These are phyloP conservation scores for Kwoniella bestiolae DNA, from an alignment of 768 basidiomycete species.

Conservation along the genomic window DNA sequence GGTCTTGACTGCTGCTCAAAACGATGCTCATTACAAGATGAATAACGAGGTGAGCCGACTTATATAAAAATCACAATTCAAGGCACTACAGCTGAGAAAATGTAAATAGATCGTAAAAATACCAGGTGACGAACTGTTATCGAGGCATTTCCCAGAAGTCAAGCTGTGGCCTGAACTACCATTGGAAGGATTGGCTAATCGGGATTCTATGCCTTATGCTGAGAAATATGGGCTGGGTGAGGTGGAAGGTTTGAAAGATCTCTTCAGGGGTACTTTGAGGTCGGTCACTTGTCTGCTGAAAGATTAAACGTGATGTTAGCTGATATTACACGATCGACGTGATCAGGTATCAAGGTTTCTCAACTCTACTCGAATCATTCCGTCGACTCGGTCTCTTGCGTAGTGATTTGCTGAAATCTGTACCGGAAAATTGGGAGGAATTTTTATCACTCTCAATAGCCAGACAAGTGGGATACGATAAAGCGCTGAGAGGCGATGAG, in stretches of 20 bases:
- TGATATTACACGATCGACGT: background rate
- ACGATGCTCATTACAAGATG: slow-evolving; percentile 71
- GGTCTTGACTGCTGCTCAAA: slow-evolving; percentile 78
- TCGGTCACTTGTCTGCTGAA: slow-evolving; percentile 47
- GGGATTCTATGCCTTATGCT: slow-evolving; percentile 75
- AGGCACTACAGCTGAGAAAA: background rate
- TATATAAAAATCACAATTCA: background rate
- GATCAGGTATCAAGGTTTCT: slow-evolving; percentile 82
- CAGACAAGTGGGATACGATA: slow-evolving; percentile 41
- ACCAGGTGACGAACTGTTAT: slow-evolving; percentile 64
- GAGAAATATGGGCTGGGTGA: slow-evolving; percentile 67
- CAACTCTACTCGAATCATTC: slow-evolving; percentile 73
- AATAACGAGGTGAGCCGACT: slow-evolving; percentile 62
- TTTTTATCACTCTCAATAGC: slow-evolving; percentile 36
- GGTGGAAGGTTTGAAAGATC: slow-evolving; percentile 63
- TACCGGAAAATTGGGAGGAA: slow-evolving; percentile 59
- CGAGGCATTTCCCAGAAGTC: slow-evolving; percentile 68
- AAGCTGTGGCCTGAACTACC: slow-evolving; percentile 67
- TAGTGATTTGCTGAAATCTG: slow-evolving; percentile 51
- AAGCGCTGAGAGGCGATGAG: slow-evolving; percentile 14
- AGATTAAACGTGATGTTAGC: background rate
- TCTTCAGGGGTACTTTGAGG: slow-evolving; percentile 85
- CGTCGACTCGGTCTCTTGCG: slow-evolving; percentile 71
- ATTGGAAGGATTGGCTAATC: slow-evolving; percentile 84
- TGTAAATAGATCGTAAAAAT: slow-evolving; percentile 58